phyloP scores from a whole-genome alignment of 2,329 filamentous ascomycete species.

The Tolypocladium tropicale region DNA sequence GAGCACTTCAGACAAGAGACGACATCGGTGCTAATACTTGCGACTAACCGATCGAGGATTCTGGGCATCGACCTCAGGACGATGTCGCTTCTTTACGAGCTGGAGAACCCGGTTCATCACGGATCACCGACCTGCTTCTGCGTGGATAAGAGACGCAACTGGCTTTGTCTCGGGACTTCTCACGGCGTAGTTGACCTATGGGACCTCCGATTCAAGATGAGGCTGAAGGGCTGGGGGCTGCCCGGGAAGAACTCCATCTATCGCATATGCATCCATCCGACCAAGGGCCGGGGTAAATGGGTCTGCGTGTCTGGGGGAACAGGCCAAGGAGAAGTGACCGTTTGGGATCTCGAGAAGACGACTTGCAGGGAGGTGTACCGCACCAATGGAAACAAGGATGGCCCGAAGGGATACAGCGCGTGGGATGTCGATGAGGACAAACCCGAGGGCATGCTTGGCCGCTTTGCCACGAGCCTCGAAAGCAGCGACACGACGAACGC shows the following conservation, averaged over 20 bases:
- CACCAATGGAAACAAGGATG: constrained; percentile 50
- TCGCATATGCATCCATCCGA: constrained; percentile 67
- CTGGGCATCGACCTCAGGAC: constrained; percentile 77
- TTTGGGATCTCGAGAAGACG: constrained; percentile 91
- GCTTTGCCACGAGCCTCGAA: constrained; percentile 70
- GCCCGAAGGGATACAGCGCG: constrained; percentile 60
- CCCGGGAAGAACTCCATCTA: constrained; percentile 73
- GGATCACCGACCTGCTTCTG: constrained; percentile 88
- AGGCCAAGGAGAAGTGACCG: constrained; percentile 77
- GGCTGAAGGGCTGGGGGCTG: constrained; percentile 80
- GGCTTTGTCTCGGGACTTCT: constrained; percentile 84
- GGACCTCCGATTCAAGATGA: constrained; percentile 90
- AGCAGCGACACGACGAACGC: constrained; percentile 41
- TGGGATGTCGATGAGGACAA: constrained; percentile 87
- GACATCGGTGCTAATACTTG: constrained; percentile 72
- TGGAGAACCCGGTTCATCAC: constrained; percentile 85
- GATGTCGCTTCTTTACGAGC: constrained; percentile 70
- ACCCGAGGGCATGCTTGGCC: constrained; percentile 74
- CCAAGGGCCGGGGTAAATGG: constrained; percentile 69
- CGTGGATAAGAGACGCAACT: constrained; percentile 75
- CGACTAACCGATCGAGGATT: constrained; percentile 77
- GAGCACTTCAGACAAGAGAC: constrained; percentile 82
- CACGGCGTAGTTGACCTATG: constrained; percentile 90
- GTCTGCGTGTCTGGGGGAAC: constrained; percentile 85
- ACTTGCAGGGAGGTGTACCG: constrained; percentile 85